A percentile compares a stretch with the other conserved stretches of the same genome.
These are phyloP conservation scores for Trichosporon ovoides DNA, from an alignment of 1,284 basidiomycete genomes.

Conservation along the genomic window DNA sequence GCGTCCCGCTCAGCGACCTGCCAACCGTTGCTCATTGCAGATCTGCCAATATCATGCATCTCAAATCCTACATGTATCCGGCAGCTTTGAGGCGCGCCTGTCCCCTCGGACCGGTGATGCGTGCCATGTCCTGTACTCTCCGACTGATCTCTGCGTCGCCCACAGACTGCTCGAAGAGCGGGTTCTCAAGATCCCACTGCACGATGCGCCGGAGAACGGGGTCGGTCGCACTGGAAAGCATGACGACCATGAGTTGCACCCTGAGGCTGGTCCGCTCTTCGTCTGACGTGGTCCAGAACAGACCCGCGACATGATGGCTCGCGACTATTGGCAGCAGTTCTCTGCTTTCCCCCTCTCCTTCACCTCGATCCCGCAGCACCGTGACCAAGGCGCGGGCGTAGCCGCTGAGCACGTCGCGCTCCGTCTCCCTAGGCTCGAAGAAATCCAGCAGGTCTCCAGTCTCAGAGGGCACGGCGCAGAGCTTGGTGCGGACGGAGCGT, in stretches of 20 bases:
- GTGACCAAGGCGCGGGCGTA: conserved; percentile 48
- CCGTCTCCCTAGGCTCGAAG: conserved; percentile 65
- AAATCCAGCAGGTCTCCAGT: conserved; percentile 55
- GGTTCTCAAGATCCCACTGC: background rate
- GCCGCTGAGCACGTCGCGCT: conserved; percentile 60
- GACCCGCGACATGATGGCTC: conserved; percentile 70
- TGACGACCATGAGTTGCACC: conserved; percentile 16
- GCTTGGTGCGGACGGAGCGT: conserved; percentile 53
- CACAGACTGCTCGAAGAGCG: background rate
- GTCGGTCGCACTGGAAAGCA: conserved; percentile 10
- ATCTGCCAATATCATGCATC: background rate
- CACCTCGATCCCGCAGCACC: conserved; percentile 36
- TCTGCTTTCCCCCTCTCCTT: conserved; percentile 21
- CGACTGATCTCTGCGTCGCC: background rate
- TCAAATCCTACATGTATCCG: conserved; percentile 4
- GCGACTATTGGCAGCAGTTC: conserved; percentile 65
- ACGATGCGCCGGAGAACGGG: conserved; percentile 7
- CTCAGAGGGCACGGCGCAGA: conserved; percentile 33
- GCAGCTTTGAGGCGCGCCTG: conserved; percentile 2
- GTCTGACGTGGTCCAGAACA: conserved; percentile 58
- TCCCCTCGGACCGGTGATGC: conserved; percentile 9
- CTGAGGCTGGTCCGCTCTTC: conserved; percentile 7
- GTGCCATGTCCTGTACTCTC: background rate
- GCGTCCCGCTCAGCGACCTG: too few relatives aligned
- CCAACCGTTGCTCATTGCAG: background rate